These are phyloP conservation scores for Boletus subcaerulescens DNA, from an alignment of 768 basidiomycete species.

Conservation along the genomic window DNA sequence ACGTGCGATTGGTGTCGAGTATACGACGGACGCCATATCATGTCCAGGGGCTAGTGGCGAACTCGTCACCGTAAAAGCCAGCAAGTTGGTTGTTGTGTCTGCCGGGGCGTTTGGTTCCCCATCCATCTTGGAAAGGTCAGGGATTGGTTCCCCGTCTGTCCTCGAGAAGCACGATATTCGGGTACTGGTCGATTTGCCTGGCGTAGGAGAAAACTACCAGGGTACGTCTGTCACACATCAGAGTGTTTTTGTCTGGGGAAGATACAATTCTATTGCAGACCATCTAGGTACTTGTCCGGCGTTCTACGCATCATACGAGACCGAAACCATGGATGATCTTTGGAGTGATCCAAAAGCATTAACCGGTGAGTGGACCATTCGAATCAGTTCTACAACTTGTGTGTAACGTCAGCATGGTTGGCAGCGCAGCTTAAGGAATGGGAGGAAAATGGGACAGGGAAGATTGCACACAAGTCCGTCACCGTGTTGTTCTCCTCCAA, in stretches of 20 bases:
- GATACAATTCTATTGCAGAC: conserved; percentile 18
- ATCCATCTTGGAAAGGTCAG: conserved; percentile 6
- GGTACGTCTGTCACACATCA: neutral
- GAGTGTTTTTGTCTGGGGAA: neutral
- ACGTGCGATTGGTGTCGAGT: conserved; percentile 4
- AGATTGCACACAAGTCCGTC: conserved; percentile 54
- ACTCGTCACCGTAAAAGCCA: neutral
- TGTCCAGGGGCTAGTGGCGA: neutral
- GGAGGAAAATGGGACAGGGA: conserved; percentile 39
- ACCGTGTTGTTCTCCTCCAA: neutral
- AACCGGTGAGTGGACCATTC: conserved; percentile 33
- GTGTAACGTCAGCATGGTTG: neutral
- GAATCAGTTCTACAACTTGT: conserved; percentile 1
- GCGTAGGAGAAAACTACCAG: conserved; percentile 3
- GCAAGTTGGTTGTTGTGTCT: neutral
- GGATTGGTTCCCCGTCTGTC: neutral
- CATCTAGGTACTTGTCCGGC: conserved; percentile 22
- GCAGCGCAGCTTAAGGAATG: conserved; percentile 33
- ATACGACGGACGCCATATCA: neutral
- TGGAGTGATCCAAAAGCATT: conserved; percentile 38
- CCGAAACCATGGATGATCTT: conserved; percentile 47
- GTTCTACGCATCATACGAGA: conserved; percentile 43
- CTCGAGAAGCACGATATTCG: neutral
- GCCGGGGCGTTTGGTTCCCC: conserved; percentile 7
- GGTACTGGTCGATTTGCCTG: conserved; percentile 1